These are phyloP conservation scores for Yamadazyma sp. DNA, from an alignment of 805 yeast species.

Conservation along the genomic window DNA sequence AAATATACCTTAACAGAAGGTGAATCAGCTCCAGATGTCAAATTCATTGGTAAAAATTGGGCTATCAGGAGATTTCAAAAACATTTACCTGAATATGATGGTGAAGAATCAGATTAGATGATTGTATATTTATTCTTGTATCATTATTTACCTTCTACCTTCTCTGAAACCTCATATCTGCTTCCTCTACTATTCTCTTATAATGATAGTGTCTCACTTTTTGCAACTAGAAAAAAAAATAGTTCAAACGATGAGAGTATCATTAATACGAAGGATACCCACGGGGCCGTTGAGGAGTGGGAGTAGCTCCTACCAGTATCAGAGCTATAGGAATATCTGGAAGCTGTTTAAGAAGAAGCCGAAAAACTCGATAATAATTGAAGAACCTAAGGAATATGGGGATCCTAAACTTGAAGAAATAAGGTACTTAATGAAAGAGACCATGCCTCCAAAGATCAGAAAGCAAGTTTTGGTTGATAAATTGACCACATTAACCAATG, in stretches of 20 bases:
- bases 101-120: conserved; percentile 2
- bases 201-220: too few species aligned
- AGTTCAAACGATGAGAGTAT: too few species aligned
- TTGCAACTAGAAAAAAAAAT: too few species aligned
- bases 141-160: too few species aligned
- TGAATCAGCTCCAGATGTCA: conserved; percentile 59
- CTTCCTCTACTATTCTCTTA: too few species aligned
- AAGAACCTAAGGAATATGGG: conserved; percentile 9
- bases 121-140: too few species aligned
- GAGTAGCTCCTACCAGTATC: too few species aligned
- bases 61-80: conserved; percentile 70
- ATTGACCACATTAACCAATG: conserved; percentile 4
- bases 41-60: conserved; percentile 80
- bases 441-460: conserved; percentile 1
- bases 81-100: conserved; percentile 33
- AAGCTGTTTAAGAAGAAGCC: too few species aligned
- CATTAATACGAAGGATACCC: too few species aligned
- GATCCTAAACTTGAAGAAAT: conserved; percentile 6
- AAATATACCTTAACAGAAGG: conserved; percentile 64
- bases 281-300: too few species aligned
- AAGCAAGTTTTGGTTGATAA: conserved; percentile 5
- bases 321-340: too few species aligned
- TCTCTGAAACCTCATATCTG: too few species aligned
- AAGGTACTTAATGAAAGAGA: conserved; percentile 8
- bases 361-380: conserved; percentile 6